A percentile compares a stretch with the other conserved stretches of the same genome.
phyloP scores from a whole-genome alignment of 495 filamentous ascomycete species.

The Tricharina praecox region DNA sequence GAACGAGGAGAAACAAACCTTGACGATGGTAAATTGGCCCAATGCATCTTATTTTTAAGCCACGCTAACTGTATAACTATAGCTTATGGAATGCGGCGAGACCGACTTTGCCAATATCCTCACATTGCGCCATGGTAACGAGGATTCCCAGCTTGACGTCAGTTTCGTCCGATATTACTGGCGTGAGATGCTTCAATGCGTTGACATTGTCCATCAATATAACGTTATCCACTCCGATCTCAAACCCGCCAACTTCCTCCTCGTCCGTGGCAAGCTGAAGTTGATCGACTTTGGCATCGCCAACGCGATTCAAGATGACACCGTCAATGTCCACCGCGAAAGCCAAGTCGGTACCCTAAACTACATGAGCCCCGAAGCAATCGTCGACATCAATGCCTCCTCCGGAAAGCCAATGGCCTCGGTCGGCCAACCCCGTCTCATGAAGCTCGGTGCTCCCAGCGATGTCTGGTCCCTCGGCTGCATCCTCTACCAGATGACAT shows the following conservation, averaged over 20 bases:
- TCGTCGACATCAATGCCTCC: conserved; percentile 61
- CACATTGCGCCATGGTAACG: conserved; percentile 49
- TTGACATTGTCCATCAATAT: conserved; percentile 66
- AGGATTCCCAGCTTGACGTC: conserved; percentile 62
- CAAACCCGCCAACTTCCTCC: conserved; percentile 86
- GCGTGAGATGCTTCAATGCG: conserved; percentile 97
- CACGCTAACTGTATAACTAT: background rate
- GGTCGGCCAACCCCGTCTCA: conserved; percentile 38
- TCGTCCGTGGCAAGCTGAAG: conserved; percentile 70
- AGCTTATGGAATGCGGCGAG: conserved; percentile 96
- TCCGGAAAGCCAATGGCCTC: conserved; percentile 21
- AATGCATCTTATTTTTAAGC: conserved; percentile 1
- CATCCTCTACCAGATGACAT: conserved; percentile 94
- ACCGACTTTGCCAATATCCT: conserved; percentile 84
- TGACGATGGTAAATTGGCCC: conserved; percentile 51
- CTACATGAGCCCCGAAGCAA: conserved; percentile 92
- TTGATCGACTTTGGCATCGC: conserved; percentile 95
- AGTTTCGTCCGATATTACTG: conserved; percentile 92
- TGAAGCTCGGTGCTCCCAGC: conserved; percentile 89
- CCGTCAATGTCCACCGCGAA: conserved; percentile 92
- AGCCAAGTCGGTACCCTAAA: conserved; percentile 90
- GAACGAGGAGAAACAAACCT: conserved; percentile 68
- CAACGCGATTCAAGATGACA: conserved; percentile 90
- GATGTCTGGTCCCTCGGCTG: conserved; percentile 95
- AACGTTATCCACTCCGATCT: conserved; percentile 94